phyloP scores from a whole-genome alignment of 2,329 filamentous ascomycete species.

The Sporothrix brasiliensis region DNA sequence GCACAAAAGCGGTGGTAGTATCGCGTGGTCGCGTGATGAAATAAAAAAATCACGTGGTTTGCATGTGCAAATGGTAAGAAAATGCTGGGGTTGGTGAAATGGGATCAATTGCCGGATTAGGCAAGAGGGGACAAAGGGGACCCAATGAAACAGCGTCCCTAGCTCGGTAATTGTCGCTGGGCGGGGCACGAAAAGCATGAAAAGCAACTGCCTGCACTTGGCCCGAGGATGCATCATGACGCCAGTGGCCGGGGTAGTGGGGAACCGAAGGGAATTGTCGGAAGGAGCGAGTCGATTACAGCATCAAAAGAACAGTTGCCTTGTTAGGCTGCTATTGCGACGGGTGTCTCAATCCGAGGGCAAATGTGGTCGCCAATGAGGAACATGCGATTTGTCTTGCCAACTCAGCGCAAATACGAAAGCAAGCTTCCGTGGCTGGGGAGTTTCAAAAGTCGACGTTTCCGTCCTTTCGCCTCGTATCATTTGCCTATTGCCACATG shows the following conservation, averaged over 20 bases:
- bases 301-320: slow-evolving; percentile 23
- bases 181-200: slow-evolving; percentile 30
- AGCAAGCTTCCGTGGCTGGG: slow-evolving; percentile 1
- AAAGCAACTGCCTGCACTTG: slow-evolving; percentile 21
- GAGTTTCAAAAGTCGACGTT: not conserved
- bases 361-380: slow-evolving; percentile 5
- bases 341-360: slow-evolving; percentile 24
- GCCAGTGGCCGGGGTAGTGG: slow-evolving; percentile 32
- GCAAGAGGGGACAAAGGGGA: slow-evolving; percentile 18
- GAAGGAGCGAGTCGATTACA: slow-evolving; percentile 26
- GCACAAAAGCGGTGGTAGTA: slow-evolving; percentile 30
- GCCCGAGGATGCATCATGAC: slow-evolving; percentile 32
- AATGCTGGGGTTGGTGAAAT: slow-evolving; percentile 8
- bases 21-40: slow-evolving; percentile 23
- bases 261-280: slow-evolving; percentile 32
- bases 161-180: slow-evolving; percentile 35
- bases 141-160: slow-evolving; percentile 14
- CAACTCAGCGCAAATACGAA: slow-evolving; percentile 8
- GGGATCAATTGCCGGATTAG: slow-evolving; percentile 3
- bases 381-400: not conserved
- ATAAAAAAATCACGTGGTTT: slow-evolving; percentile 24
- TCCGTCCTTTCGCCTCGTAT: not conserved
- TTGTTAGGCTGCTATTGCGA: slow-evolving; percentile 24
- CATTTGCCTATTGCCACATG: slow-evolving; percentile 1
- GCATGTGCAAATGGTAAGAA: slow-evolving; percentile 11